Conservation (phyloP, 2,329 filamentous ascomycete species). For the Celoporthe dispersa region DNA sequence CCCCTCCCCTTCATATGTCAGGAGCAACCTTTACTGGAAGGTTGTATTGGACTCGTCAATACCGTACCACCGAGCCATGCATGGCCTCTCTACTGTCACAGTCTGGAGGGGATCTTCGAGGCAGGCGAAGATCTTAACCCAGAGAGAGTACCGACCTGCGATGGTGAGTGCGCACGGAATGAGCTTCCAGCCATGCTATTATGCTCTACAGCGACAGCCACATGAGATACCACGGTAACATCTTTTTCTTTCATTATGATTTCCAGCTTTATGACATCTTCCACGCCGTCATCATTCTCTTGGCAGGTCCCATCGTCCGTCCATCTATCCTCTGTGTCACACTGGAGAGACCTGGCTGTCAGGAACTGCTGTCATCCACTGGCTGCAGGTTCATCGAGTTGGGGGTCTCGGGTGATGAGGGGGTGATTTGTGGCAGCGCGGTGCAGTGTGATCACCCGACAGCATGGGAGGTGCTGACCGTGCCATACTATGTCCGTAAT, state of each 20-base stretch:
- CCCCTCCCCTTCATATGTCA: not conserved
- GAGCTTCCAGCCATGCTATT: too few relatives aligned
- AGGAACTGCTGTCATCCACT: not conserved
- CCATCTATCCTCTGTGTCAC: too few relatives aligned
- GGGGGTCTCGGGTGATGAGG: too few relatives aligned
- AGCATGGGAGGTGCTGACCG: not conserved
- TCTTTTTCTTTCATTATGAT: not conserved
- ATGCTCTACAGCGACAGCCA: too few relatives aligned
- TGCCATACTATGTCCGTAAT: not conserved
- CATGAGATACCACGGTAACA: too few relatives aligned
- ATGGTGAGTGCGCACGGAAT: too few relatives aligned
- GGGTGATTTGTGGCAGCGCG: not conserved
- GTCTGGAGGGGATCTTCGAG: too few relatives aligned
- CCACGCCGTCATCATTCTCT: not conserved
- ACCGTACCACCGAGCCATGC: not conserved
- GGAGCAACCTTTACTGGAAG: not conserved
- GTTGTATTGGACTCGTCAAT: not conserved
- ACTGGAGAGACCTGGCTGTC: too few relatives aligned
- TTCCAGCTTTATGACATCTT: not conserved
- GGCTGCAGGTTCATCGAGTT: not conserved
- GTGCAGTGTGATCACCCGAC: not conserved
- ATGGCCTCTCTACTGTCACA: not conserved
- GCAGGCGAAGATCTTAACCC: too few relatives aligned
- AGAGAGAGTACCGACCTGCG: too few relatives aligned
- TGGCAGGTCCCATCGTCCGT: not conserved